Conservation (phyloP, 257 asterid species). For the Solanum clarkiae region DNA sequence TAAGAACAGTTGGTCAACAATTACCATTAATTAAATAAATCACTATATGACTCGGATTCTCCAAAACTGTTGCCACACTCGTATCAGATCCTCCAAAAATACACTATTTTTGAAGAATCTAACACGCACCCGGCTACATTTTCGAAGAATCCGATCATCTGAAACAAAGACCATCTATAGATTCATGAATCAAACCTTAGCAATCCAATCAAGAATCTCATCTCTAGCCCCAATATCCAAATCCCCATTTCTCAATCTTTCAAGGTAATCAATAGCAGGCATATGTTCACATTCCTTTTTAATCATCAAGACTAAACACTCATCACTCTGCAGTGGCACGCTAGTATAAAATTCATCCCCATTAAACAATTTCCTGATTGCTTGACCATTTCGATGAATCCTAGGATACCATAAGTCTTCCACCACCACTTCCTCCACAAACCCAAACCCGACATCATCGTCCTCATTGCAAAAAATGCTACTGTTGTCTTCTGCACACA, state of each 20-base stretch:
- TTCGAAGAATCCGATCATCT: neutral
- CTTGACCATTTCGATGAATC: conserved; percentile 6
- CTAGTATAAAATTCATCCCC: conserved; percentile 14
- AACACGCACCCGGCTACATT: neutral
- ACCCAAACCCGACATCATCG: neutral
- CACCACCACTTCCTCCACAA: conserved; percentile 2
- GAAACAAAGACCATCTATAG: neutral
- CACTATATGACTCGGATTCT: neutral
- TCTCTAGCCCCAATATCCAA: conserved; percentile 23
- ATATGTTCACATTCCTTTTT: conserved; percentile 22
- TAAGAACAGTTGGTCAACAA: neutral
- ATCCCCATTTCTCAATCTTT: conserved; percentile 27
- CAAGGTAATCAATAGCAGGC: conserved; percentile 26
- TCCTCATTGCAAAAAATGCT: conserved; percentile 15
- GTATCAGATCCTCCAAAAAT: neutral
- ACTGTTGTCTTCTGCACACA: conserved; percentile 28
- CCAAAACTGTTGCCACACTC: neutral
- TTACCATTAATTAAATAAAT: neutral
- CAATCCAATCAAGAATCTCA: conserved; percentile 32
- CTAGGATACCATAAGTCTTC: conserved; percentile 5
- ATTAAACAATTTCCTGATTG: neutral
- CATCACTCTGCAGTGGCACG: conserved; percentile 25
- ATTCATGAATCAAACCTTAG: conserved; percentile 14
- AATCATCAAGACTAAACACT: conserved; percentile 21
- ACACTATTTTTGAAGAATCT: neutral